Evolutionary conservation across 169 alveolate species (phyloP), one percentile per base, ranked within the genome.

Genomic region (Plasmodium sp.): DNA sequence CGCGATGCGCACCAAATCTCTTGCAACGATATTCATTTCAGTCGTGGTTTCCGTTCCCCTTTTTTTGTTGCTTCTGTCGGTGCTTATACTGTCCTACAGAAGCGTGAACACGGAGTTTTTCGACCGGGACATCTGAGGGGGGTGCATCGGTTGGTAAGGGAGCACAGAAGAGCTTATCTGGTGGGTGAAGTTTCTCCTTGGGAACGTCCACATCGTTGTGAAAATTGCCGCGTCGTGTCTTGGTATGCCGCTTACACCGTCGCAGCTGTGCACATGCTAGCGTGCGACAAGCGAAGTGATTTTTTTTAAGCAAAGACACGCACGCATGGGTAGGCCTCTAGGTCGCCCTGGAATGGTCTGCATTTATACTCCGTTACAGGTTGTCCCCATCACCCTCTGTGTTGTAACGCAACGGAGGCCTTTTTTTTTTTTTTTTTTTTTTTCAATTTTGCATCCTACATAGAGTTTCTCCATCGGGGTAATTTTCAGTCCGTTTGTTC

Each of bases 71-170:
- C 62, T 48, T 9, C 36, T 85, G n/a, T 73, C 85, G 5, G 33
- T 62, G 16, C 22, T 85, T 71, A 45, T 85, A 73, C 16, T 85
- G 36, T 85, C 81, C 22, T 85, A 75, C 81, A 85, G 93, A 85
- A 85, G 93, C 43, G 39, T 85, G 34, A 85, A 75, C 62, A 27
- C 34, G n/a, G 93, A 85, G 22, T 75, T 51, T 54, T 85, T 74
- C 80, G 93, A 85, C 10, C 54, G 67, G 62, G 93, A 85, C 33
- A 85, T 85, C 36, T 84, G 41, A 39, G 27, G 41, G 36, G 41
- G 56, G 39, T n/a, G 43, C 31, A 43, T 22, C 27, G 27, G 27
- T 22, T 22, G 27, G 27, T 0, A 22, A 22, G 27, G 27, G 27
- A 22, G 27, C 27, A 0, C 27, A 18, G 22, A 82, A 22, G 22